Evolutionary conservation across 129 eudicot genomes (phyloP).

Genomic region (sunflower (Helianthus annuus)): DNA sequence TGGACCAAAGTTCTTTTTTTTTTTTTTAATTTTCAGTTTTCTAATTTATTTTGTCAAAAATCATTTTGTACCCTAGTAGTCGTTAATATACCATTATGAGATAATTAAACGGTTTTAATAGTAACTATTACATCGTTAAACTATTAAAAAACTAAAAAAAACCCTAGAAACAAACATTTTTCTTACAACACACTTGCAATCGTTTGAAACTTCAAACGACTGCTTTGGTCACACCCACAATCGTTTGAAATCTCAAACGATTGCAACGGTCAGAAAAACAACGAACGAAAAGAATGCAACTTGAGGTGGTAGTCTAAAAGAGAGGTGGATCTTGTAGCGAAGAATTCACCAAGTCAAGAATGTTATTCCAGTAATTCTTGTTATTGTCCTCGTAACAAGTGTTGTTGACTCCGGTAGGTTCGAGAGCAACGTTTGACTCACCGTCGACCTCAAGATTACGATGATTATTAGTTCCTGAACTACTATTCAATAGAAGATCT

Average conservation of each 20-base stretch:
- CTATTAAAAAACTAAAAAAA: slow-evolving; percentile 24
- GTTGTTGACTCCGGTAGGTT: slow-evolving; percentile 17
- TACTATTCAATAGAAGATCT: slow-evolving; percentile 64
- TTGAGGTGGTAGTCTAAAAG: slow-evolving; percentile 18
- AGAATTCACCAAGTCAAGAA: slow-evolving; percentile 54
- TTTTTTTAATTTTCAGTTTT: neutral
- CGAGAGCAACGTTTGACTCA: slow-evolving; percentile 35
- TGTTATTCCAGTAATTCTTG: slow-evolving; percentile 81
- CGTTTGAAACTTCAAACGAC: slow-evolving; percentile 3
- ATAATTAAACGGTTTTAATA: neutral
- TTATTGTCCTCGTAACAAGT: slow-evolving; percentile 53
- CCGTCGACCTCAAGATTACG: slow-evolving; percentile 36
- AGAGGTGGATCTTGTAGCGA: slow-evolving; percentile 69
- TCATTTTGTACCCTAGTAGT: neutral
- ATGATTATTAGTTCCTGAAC: slow-evolving; percentile 31
- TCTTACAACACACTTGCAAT: slow-evolving; percentile 35
- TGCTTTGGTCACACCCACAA: slow-evolving; percentile 24
- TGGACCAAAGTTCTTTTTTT: slow-evolving; percentile 5
- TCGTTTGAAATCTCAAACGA: slow-evolving; percentile 5
- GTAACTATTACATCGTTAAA: slow-evolving; percentile 24
- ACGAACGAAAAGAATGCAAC: neutral
- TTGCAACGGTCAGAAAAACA: slow-evolving; percentile 25
- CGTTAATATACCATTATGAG: neutral
- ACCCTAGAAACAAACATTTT: slow-evolving; percentile 15
- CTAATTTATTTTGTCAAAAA: neutral